Conservation (phyloP, 371 early-diverging fungal species). For the Lichtheimia corymbifera region DNA sequence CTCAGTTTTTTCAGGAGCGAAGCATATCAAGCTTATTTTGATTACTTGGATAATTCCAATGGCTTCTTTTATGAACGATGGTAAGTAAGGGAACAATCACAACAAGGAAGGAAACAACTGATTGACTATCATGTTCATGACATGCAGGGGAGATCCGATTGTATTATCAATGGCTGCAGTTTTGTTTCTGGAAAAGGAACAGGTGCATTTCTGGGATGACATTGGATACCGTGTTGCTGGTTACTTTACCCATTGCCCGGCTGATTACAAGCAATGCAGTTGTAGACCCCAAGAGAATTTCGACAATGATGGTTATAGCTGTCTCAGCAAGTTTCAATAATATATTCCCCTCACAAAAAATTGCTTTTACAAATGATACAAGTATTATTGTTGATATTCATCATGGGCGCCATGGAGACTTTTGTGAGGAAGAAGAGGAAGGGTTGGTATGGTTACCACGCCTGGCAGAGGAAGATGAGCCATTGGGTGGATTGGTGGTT, state of each 20-base stretch:
- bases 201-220: slow-evolving; percentile 45
- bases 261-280: slow-evolving; percentile 27
- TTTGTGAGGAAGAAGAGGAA: too few relatives aligned
- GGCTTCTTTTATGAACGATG: slow-evolving; percentile 94
- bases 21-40: slow-evolving; percentile 77
- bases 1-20: slow-evolving; percentile 38
- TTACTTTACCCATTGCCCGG: slow-evolving; percentile 39
- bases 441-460: too few relatives aligned
- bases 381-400: too few relatives aligned
- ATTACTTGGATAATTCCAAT: slow-evolving; percentile 75
- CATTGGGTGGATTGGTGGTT: too few relatives aligned
- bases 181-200: slow-evolving; percentile 35
- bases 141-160: slow-evolving; percentile 47
- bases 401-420: too few relatives aligned
- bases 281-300: slow-evolving; percentile 45
- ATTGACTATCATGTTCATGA: background rate
- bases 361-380: too few relatives aligned
- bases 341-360: too few relatives aligned
- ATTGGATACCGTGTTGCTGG: slow-evolving; percentile 41
- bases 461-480: too few relatives aligned
- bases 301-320: slow-evolving; percentile 42
- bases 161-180: slow-evolving; percentile 41
- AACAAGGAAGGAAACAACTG: background rate
- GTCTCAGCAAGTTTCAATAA: slow-evolving; percentile 29
- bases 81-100: slow-evolving; percentile 22